Base-by-base conservation (phyloP, 1,284 basidiomycete species). In the Puccinia novopanici region DNA sequence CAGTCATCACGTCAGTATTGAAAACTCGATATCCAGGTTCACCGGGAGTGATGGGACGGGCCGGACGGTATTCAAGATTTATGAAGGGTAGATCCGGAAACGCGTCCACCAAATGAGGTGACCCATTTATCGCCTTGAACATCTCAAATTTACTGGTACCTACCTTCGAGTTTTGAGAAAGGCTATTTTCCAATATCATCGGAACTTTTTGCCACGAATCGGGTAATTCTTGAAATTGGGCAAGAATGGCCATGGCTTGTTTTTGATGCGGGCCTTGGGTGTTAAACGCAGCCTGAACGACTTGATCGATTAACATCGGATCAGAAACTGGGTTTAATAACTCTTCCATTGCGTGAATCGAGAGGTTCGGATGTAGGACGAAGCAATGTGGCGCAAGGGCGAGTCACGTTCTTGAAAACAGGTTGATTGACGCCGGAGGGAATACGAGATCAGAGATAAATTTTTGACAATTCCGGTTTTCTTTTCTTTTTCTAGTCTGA, bases 131-230 rank as follows among this genome's bases (percentile, higher is more conserved):
- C 48, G 27, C 10, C 30, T 54, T n/a, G 50, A 52, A 52, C 22
- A 67, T 13, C 45, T 19, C 6, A 52, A 34, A 50, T 27, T 54
- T 57, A 54, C n/a, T n/a, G 37, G 0, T 22, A 37, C 72, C 52
- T 67, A 93, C 95, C 89, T 99, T 99, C 61, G 95, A 91, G 86
- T 98, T 96, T 54, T 92, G 90, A 86, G 92, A 94, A 30, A 89
- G 88, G 13, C 94, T 93, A 81, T 89, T 89, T 85, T 98, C 94
- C 80, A 99, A 89, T 84, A 99, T 93, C 82, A 92, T 92, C 48
- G 97, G 97, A 0, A 99, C 97, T 85, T 94, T 90, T 83, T 96
- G 95, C 97, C 97, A 99, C 67, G 95, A 91, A 82, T 99, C 97
- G n/a, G 94, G 93, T 86, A 94, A 90, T 83, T 99, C 97, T 83